Conservation (phyloP, 2,329 filamentous ascomycete species). For the Diaporthe velutina region DNA sequence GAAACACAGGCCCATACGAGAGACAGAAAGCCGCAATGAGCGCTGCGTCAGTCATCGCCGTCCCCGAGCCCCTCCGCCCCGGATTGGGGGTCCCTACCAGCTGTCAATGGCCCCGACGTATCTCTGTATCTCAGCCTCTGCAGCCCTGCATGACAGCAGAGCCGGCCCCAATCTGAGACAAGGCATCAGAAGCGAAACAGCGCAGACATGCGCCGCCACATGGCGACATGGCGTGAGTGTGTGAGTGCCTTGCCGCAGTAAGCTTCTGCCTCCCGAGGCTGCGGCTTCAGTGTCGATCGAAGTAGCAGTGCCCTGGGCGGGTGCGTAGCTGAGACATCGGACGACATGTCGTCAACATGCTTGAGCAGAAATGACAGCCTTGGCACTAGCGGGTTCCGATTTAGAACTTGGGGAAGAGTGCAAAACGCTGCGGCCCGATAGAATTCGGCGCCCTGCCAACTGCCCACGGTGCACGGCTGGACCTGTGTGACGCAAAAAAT, state of each 20-base stretch:
- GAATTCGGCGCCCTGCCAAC: constrained; percentile 10
- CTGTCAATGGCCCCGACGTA: background rate
- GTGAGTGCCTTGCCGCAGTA: constrained; percentile 21
- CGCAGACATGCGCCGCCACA: constrained; percentile 26
- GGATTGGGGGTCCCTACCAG: constrained; percentile 2
- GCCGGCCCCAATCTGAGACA: constrained; percentile 26
- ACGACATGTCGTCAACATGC: constrained; percentile 8
- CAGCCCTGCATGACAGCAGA: background rate
- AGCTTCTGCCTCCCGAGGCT: constrained; percentile 18
- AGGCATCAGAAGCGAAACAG: constrained; percentile 11
- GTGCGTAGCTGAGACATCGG: constrained; percentile 8
- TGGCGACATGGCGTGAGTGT: constrained; percentile 8
- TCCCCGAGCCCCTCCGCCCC: background rate
- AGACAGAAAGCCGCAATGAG: background rate
- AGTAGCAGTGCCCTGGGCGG: background rate
- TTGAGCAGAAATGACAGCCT: constrained; percentile 11
- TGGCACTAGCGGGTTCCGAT: constrained; percentile 28
- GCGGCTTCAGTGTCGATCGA: constrained; percentile 12
- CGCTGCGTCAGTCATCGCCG: background rate
- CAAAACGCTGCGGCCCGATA: background rate
- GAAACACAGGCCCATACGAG: background rate
- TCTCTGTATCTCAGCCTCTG: background rate
- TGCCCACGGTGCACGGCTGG: background rate
- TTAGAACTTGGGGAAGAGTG: background rate
- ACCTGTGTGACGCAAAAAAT: background rate